Evolutionary conservation across 2,329 filamentous ascomycete species (phyloP), one percentile per base, ranked within the genome.

Genomic region (Harringtonia aguacate): DNA sequence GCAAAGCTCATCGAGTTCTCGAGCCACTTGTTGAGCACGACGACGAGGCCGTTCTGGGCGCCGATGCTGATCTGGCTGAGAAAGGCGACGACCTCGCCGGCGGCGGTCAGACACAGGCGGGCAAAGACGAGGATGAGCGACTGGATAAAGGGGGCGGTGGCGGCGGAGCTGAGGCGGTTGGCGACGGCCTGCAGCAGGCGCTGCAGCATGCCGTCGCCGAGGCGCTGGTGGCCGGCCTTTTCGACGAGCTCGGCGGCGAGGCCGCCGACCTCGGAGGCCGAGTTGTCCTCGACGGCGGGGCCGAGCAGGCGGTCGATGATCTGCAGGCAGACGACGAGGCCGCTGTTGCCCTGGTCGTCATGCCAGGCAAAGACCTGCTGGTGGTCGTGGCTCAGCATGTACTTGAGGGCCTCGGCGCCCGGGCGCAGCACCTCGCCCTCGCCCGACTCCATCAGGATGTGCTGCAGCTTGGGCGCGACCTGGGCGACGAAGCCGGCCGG

Each of bases 1-100:
- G 88, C 88, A 64, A 98, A 98, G 62, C 84, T 94, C 62, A 94
- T 77, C 4, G 88, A 95, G 63, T 97, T 95, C 66, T 97, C 92
- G 1, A 98, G 71, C 92, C 92, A 98, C 65, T 97, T 95, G 63
- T 81, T 75, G 52, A 97, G 68, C 4, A 98, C 92, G 21, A 95
- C 81, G 50, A 89, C 79, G 8, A 98, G 68, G n/a, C 89, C 92
- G 56, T 75, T 94, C 57, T 84, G 73, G 17, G 81, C 81, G 39
- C 79, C 77, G 51, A 97, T 84, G 53, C 87, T 76, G 49, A 95
- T 82, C 56, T 87, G 81, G 48, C 83, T 83, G 28, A 98, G 71
- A 66, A 98, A 98, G 44, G 92, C 82, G 14, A 97, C 83, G 2
- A 98, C 89, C 55, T 97, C 92, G 21, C 79, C 78, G 10, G 90